Evolutionary conservation across 2,329 filamentous ascomycete species (phyloP).

Genomic region (Grosmannia huntii): DNA sequence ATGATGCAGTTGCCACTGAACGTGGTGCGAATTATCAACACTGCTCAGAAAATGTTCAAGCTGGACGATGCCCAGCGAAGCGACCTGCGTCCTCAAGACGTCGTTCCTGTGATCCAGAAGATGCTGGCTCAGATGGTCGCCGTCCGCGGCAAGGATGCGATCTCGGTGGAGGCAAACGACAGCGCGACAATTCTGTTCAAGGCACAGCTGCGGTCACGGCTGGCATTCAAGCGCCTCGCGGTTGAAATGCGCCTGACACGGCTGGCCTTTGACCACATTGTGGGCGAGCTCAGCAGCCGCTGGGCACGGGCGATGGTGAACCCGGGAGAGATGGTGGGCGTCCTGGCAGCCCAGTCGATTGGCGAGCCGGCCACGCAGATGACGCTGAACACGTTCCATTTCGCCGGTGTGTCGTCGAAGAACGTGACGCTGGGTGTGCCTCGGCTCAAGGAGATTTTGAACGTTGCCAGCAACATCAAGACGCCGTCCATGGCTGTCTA

Average conservation of each 20-base stretch:
- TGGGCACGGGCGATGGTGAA: slow-evolving; percentile 78
- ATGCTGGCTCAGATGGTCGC: slow-evolving; percentile 69
- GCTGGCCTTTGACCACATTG: slow-evolving; percentile 80
- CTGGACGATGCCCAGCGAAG: slow-evolving; percentile 77
- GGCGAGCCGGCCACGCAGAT: slow-evolving; percentile 98
- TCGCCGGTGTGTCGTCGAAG: slow-evolving; percentile 98
- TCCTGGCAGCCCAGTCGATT: slow-evolving; percentile 93
- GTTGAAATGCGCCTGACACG: slow-evolving; percentile 77
- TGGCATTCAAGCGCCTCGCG: slow-evolving; percentile 88
- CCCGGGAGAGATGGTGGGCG: slow-evolving; percentile 97
- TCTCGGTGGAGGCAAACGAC: slow-evolving; percentile 75
- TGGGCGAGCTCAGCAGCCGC: slow-evolving; percentile 80
- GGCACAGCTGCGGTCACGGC: slow-evolving; percentile 72
- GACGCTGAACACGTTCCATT: slow-evolving; percentile 99
- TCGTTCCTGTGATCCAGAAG: slow-evolving; percentile 65
- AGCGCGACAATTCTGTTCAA: slow-evolving; percentile 90
- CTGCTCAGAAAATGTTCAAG: slow-evolving; percentile 79
- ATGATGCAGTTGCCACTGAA: slow-evolving; percentile 89
- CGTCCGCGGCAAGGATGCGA: slow-evolving; percentile 69
- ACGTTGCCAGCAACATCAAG: slow-evolving; percentile 96
- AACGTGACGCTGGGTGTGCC: slow-evolving; percentile 98
- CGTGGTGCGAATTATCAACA: slow-evolving; percentile 78
- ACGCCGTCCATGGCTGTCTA: slow-evolving; percentile 95
- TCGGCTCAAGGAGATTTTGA: slow-evolving; percentile 98
- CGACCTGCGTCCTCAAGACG: slow-evolving; percentile 78